Evolutionary conservation across 345 rosid species (phyloP), one percentile per base, ranked within the genome.

Genomic region (Gossypium bickii): DNA sequence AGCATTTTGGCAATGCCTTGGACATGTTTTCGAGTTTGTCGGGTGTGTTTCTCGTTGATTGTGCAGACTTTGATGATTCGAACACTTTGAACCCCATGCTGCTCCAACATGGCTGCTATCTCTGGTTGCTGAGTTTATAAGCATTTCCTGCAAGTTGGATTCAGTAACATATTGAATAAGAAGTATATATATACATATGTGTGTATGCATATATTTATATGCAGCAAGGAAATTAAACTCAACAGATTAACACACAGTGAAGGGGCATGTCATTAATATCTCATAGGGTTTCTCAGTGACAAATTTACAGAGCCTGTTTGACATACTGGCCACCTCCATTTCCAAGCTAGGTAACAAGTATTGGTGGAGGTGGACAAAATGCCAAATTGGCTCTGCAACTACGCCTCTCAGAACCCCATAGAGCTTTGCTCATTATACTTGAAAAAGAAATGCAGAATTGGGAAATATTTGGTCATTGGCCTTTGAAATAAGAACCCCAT

Each of bases 1-100:
- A 92, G 72, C 56, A 90, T 91, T 81, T 90, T 92, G 0, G 97
- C 96, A 6, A 92, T 92, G 73, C 92, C 93, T 71, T 94, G 97
- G 55, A 94, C 96, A 17, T 89, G 92, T 72, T 77, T 92, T 60
- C 97, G 81, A 1, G 98, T 94, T 74, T 34, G 38, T 34, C 38
- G 38, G 38, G 38, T 34, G 6, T 34, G 38, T 34, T 34, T 34
- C 6, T 34, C 38, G 1, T 34, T 34, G 38, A 34, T 34, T 34
- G 38, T 34, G 38, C 38, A 34, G 38, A 34, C 38, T 34, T 34
- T 89, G 97, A 87, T 80, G 70, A 78, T 25, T 83, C 82, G 85
- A 43, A 92, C 96, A 3, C 91, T 88, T 22, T 78, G 90, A 69
- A 94, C 94, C 8, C 97, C 97, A 7, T 82, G 86, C 17, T 86